Percentiles rank a stretch among this genome's conserved stretches.
Evolutionary conservation across 768 basidiomycete genomes (phyloP).

Genomic region (Suillus subluteus): DNA sequence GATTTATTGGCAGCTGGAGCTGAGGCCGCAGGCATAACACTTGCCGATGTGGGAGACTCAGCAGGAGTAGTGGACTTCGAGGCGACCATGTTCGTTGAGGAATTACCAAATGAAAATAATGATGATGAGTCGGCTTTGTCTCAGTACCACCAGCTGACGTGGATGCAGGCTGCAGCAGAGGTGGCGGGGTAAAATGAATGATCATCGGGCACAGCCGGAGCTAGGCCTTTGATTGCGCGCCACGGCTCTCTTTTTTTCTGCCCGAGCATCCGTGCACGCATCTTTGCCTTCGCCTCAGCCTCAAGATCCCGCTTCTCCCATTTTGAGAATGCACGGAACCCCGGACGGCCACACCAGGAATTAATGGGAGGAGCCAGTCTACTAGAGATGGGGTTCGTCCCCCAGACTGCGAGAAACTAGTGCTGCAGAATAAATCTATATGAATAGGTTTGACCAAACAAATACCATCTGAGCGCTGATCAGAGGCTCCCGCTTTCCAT

Average conservation of each 20-base stretch:
- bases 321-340: slow-evolving; percentile 62
- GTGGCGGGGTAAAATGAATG: slow-evolving; percentile 32
- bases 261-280: slow-evolving; percentile 56
- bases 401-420: too few species aligned
- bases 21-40: slow-evolving; percentile 19
- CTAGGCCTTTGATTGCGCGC: slow-evolving; percentile 35
- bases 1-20: slow-evolving; percentile 16
- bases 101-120: slow-evolving; percentile 21
- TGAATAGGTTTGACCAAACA: too few species aligned
- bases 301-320: slow-evolving; percentile 90
- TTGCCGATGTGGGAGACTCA: slow-evolving; percentile 2
- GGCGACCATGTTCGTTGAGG: slow-evolving; percentile 14
- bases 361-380: slow-evolving; percentile 24
- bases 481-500: too few species aligned
- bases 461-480: too few species aligned
- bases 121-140: slow-evolving; percentile 19
- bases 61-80: slow-evolving; percentile 10
- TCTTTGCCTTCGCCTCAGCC: slow-evolving; percentile 74
- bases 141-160: slow-evolving; percentile 12
- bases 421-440: too few species aligned
- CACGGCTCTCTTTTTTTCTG: slow-evolving; percentile 42
- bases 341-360: slow-evolving; percentile 38
- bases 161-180: background rate
- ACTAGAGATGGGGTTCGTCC: too few species aligned
- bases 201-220: slow-evolving; percentile 26